phyloP scores from a whole-genome alignment of 2,329 filamentous ascomycete species.

The Talaromyces sp. region DNA sequence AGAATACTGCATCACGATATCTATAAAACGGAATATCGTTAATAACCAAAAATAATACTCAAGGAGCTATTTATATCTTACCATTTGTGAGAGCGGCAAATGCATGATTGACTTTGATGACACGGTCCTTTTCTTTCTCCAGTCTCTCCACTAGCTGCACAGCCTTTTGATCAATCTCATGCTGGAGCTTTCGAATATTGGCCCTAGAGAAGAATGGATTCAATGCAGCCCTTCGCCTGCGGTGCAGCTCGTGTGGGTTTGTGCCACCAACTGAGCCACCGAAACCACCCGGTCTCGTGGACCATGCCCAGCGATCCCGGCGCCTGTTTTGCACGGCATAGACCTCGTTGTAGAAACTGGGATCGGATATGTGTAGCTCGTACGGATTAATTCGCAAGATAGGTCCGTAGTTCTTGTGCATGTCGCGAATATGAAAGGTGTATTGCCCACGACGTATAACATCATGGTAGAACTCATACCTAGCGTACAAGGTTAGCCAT shows the following conservation, averaged over 20 bases:
- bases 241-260: constrained; percentile 18
- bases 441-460: constrained; percentile 26
- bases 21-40: constrained; percentile 6
- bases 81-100: constrained; percentile 30
- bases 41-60: not conserved
- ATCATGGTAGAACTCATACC: constrained; percentile 34
- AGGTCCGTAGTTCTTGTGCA: constrained; percentile 32
- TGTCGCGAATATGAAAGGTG: constrained; percentile 25
- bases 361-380: constrained; percentile 30
- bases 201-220: constrained; percentile 26
- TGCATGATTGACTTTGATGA: constrained; percentile 20
- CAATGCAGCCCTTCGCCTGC: constrained; percentile 17
- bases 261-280: constrained; percentile 15
- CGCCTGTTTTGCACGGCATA: constrained; percentile 18
- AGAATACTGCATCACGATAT: constrained; percentile 31
- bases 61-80: constrained; percentile 21
- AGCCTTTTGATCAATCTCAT: constrained; percentile 26
- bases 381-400: constrained; percentile 31
- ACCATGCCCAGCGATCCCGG: constrained; percentile 18
- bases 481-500: not conserved
- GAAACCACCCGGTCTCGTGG: not conserved
- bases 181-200: constrained; percentile 30
- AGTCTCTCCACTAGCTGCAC: constrained; percentile 20
- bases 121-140: constrained; percentile 7
- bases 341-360: constrained; percentile 27